A percentile compares a stretch with the other conserved stretches of the same genome.
Conservation (phyloP, 352 stramenopile genomes). For the Thalassiosira hispida region DNA sequence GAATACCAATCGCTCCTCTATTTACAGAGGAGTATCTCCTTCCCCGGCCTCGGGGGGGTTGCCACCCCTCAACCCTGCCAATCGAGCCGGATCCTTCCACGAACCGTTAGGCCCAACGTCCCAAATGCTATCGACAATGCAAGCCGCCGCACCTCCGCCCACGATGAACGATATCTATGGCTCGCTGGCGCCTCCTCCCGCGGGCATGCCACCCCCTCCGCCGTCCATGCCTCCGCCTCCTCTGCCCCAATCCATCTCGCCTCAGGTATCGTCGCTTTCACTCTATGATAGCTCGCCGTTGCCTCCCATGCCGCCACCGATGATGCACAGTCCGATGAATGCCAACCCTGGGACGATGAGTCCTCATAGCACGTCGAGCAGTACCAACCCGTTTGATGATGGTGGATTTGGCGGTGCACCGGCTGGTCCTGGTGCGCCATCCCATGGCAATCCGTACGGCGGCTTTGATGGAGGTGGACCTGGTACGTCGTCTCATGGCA, state of each 20-base stretch:
- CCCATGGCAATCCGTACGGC: slow-evolving; percentile 8
- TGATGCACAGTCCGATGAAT: too few species aligned
- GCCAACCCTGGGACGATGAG: too few species aligned
- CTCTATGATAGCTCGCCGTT: slow-evolving; percentile 13
- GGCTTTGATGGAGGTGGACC: not conserved
- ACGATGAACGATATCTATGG: slow-evolving; percentile 60
- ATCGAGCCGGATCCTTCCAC: not conserved
- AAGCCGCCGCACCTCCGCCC: slow-evolving; percentile 56
- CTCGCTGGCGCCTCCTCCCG: not conserved
- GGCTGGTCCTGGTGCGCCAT: not conserved
- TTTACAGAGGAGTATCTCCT: slow-evolving; percentile 2
- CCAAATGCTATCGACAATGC: slow-evolving; percentile 57
- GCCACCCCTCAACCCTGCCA: not conserved
- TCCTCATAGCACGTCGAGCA: too few species aligned
- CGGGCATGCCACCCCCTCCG: slow-evolving; percentile 28
- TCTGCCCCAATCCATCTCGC: slow-evolving; percentile 16
- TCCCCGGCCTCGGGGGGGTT: slow-evolving; percentile 5
- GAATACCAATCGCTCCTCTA: not conserved
- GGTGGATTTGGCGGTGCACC: slow-evolving; percentile 1
- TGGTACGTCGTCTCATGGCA: not conserved
- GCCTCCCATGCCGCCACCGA: not conserved
- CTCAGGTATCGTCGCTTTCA: slow-evolving; percentile 14
- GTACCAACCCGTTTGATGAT: slow-evolving; percentile 38
- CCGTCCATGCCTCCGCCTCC: slow-evolving; percentile 32
- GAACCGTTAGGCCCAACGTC: slow-evolving; percentile 38